Percentiles rank a stretch among this genome's conserved stretches.
These are phyloP conservation scores for Ustilago trichophora DNA, from an alignment of 1,284 basidiomycete genomes.

Conservation along the genomic window DNA sequence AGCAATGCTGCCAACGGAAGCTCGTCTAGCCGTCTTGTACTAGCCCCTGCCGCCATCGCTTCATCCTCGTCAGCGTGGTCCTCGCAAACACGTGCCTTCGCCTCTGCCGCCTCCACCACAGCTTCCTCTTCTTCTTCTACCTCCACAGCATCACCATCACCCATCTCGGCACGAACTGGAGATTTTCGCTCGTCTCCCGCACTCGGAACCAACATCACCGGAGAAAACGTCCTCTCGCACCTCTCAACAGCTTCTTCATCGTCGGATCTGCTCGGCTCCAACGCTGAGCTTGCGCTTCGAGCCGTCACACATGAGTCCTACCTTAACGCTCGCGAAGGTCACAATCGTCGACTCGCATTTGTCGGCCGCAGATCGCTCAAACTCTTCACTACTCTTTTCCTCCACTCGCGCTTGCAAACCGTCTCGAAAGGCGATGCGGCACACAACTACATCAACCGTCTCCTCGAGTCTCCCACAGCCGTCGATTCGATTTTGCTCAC, in stretches of 20 bases:
- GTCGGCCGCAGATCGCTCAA: constrained; percentile 60
- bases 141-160: constrained; percentile 18
- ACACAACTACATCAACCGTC: constrained; percentile 36
- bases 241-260: constrained; percentile 24
- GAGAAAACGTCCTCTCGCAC: constrained; percentile 37
- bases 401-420: constrained; percentile 41
- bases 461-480: constrained; percentile 36
- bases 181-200: constrained; percentile 15
- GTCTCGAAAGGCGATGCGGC: constrained; percentile 10
- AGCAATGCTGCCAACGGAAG: background rate
- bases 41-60: background rate
- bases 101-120: constrained; percentile 23
- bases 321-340: constrained; percentile 48
- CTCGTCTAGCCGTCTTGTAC: constrained; percentile 8
- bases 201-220: constrained; percentile 29
- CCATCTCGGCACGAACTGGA: constrained; percentile 5
- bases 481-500: constrained; percentile 54
- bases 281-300: constrained; percentile 46
- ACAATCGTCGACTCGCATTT: constrained; percentile 62
- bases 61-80: constrained; percentile 7
- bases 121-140: constrained; percentile 22
- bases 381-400: constrained; percentile 56
- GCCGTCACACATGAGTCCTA: constrained; percentile 63
- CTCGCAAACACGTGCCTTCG: constrained; percentile 9
- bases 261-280: constrained; percentile 40